These are phyloP conservation scores for Neurospora sp. DNA, from an alignment of 495 filamentous ascomycete genomes.

Conservation along the genomic window DNA sequence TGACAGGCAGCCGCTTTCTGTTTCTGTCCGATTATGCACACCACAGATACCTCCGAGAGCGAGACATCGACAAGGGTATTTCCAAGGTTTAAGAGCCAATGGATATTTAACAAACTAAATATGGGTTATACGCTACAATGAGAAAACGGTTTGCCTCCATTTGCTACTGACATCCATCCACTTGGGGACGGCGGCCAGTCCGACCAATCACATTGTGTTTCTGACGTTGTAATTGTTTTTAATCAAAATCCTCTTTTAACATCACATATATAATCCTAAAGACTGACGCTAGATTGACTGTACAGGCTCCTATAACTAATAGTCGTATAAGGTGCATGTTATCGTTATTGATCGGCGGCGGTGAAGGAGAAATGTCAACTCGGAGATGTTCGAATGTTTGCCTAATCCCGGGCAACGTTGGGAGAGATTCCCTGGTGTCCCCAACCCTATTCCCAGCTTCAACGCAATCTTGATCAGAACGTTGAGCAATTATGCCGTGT, in stretches of 20 bases:
- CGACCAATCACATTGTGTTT: not conserved
- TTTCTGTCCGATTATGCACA: not conserved
- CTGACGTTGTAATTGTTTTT: not conserved
- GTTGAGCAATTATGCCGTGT: slow-evolving; percentile 30
- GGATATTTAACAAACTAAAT: not conserved
- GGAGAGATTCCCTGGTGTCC: not conserved
- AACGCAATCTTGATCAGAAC: not conserved
- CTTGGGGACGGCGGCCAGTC: not conserved
- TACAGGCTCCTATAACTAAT: not conserved
- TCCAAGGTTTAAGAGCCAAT: not conserved
- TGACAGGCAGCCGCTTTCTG: not conserved
- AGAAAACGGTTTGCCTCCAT: not conserved
- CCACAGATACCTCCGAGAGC: not conserved
- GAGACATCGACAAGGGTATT: not conserved
- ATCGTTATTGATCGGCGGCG: not conserved
- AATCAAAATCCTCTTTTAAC: not conserved
- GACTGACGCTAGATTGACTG: not conserved
- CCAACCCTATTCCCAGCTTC: not conserved
- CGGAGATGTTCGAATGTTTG: not conserved
- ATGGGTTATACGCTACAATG: not conserved
- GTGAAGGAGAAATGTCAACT: not conserved
- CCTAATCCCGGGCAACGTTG: not conserved
- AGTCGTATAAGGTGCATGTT: not conserved
- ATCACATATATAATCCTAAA: not conserved
- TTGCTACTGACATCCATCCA: not conserved